Evolutionary conservation across 108 stramenopile genomes (phyloP), one percentile per base, ranked within the genome.

Genomic region (Pseudonitzschia multistriata): DNA sequence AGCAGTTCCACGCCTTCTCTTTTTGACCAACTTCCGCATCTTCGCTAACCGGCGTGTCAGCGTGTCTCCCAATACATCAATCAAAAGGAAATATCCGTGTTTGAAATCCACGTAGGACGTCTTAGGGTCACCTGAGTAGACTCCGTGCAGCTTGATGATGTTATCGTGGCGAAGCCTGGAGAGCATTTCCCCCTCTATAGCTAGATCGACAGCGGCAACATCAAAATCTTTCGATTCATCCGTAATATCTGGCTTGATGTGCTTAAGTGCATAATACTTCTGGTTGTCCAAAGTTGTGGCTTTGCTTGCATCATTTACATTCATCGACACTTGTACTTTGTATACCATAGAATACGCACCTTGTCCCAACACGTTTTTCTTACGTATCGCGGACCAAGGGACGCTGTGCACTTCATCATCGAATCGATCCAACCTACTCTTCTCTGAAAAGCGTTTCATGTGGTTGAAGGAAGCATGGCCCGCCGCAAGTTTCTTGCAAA

Each of bases 11-110:
- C 57, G 57, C 29, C 35, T 59, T 7, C 35, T 59, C 34, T 59
- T 59, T 15, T 33, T 35, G 2, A 33, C 57, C 7, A 19, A 33
- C 35, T 33, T 14, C 15, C 57, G 57, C 34, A 36, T 19, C 49
- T 59, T 59, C 55, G 47, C 17, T 17, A 93, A 82, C 24, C 81
- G 69, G 19, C 67, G 36, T 19, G 25, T 65, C 2, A 90, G 79
- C 3, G 82, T 90, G 19, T 79, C 81, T 42, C 45, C 36, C 8
- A 90, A 67, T 0, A 79, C 69, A 66, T 90, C 89, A 47, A 90
- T 47, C 15, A 90, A 77, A 7, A 90, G 52, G 72, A 87, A 90
- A 67, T 84, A 90, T 3, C 81, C 81, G 29, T 65, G 52, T 22
- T 70, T 61, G 21, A 66, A 62, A 33, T 81, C 47, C 33, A 65